phyloP scores from a whole-genome alignment of 768 basidiomycete genomes.

The Pholiota microspora region DNA sequence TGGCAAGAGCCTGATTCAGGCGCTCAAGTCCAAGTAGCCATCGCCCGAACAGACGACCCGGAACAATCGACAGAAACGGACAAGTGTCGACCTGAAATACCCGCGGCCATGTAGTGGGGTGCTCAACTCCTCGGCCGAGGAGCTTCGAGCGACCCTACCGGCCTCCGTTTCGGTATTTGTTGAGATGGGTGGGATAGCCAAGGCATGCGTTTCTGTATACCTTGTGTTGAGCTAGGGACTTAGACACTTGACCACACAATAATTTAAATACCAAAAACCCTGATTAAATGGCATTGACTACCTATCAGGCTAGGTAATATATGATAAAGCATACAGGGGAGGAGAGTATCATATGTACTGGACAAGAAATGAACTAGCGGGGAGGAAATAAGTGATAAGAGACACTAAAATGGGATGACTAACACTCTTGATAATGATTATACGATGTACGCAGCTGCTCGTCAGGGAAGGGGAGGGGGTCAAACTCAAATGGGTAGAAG shows the following conservation, averaged over 20 bases:
- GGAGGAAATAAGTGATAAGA: slow-evolving; percentile 22
- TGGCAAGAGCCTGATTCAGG: neutral
- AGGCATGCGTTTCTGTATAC: neutral
- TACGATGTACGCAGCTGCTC: slow-evolving; percentile 46
- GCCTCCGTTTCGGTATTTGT: neutral
- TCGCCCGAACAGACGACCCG: neutral
- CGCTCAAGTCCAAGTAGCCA: neutral
- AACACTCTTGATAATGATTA: slow-evolving; percentile 66
- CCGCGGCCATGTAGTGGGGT: neutral
- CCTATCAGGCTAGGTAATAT: slow-evolving; percentile 13
- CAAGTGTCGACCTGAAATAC: neutral
- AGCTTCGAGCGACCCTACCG: slow-evolving; percentile 4
- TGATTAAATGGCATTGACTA: slow-evolving; percentile 18
- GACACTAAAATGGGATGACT: slow-evolving; percentile 35
- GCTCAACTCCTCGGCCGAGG: slow-evolving; percentile 9
- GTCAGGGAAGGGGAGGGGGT: slow-evolving; percentile 68
- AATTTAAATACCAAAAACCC: slow-evolving; percentile 11
- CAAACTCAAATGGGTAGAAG: slow-evolving; percentile 67
- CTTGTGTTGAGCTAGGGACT: neutral
- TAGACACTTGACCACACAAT: neutral
- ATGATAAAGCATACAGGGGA: slow-evolving; percentile 18
- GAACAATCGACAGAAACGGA: neutral
- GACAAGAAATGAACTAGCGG: slow-evolving; percentile 19
- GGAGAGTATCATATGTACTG: slow-evolving; percentile 22
- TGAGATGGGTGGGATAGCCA: neutral